A percentile compares a stretch with the other conserved stretches of the same genome.
These are phyloP conservation scores for Oidiodendron maius DNA, from an alignment of 495 filamentous ascomycete genomes.

Conservation along the genomic window DNA sequence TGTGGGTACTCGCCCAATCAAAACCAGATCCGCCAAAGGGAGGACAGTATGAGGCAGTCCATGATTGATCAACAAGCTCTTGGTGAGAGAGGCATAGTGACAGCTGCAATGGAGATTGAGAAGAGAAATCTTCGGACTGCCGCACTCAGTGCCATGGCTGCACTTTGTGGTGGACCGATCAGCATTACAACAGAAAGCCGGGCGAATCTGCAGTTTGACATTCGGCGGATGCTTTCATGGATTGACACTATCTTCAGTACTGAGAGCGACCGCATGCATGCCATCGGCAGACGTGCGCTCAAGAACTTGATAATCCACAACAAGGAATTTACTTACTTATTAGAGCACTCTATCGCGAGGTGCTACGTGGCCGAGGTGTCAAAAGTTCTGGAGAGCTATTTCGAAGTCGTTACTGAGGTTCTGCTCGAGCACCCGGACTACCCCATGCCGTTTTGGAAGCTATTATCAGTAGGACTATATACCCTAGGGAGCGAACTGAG, in stretches of 20 bases:
- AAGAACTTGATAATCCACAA: slow-evolving; percentile 91
- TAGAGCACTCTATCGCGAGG: slow-evolving; percentile 80
- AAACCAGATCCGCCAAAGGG: slow-evolving; percentile 68
- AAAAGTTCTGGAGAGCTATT: slow-evolving; percentile 90
- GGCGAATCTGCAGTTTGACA: slow-evolving; percentile 80
- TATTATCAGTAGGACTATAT: slow-evolving; percentile 80
- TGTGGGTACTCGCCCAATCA: slow-evolving; percentile 96
- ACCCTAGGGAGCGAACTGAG: slow-evolving; percentile 87
- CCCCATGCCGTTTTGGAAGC: slow-evolving; percentile 80
- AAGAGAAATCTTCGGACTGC: slow-evolving; percentile 87
- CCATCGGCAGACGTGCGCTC: slow-evolving; percentile 84
- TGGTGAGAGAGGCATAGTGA: slow-evolving; percentile 66
- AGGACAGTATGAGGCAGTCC: slow-evolving; percentile 82
- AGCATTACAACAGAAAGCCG: slow-evolving; percentile 81
- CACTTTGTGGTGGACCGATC: slow-evolving; percentile 86
- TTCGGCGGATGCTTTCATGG: slow-evolving; percentile 88
- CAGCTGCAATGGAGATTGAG: slow-evolving; percentile 92
- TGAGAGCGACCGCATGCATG: slow-evolving; percentile 80
- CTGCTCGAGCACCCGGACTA: slow-evolving; percentile 76
- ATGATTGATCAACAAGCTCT: slow-evolving; percentile 57
- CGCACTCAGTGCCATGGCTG: slow-evolving; percentile 91
- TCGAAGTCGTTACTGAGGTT: slow-evolving; percentile 84
- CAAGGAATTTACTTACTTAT: slow-evolving; percentile 70
- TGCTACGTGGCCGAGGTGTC: slow-evolving; percentile 75
- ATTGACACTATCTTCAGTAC: slow-evolving; percentile 90